Percentiles rank a stretch among this genome's conserved stretches.
Conservation (phyloP, 2,329 filamentous ascomycete genomes). For the Diaporthe citri region DNA sequence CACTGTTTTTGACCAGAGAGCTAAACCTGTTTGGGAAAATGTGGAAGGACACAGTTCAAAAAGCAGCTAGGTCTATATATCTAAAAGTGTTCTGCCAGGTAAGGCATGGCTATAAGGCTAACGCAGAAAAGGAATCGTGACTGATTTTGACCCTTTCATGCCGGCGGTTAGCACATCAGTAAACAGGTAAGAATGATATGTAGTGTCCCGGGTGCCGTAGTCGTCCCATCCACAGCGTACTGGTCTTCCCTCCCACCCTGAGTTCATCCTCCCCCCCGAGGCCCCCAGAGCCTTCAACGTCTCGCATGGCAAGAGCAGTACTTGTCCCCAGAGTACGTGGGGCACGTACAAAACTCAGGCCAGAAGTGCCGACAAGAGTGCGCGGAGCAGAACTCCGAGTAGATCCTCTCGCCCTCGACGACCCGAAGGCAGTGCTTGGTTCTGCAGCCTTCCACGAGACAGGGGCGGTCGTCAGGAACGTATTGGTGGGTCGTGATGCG, state of each 20-base stretch:
- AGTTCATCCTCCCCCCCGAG: background rate
- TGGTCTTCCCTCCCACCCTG: background rate
- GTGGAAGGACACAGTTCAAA: background rate
- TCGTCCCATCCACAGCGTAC: background rate
- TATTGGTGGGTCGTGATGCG: background rate
- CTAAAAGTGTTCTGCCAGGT: background rate
- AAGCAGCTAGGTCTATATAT: background rate
- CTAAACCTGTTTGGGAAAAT: too few species aligned
- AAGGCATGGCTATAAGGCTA: background rate
- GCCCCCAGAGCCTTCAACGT: background rate
- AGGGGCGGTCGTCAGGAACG: background rate
- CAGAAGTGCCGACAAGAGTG: background rate
- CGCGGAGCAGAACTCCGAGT: background rate
- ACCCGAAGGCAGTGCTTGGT: background rate
- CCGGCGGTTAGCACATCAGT: background rate
- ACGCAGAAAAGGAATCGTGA: background rate
- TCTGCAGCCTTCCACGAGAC: background rate
- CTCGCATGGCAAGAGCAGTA: constrained; percentile 3
- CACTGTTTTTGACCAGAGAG: too few species aligned
- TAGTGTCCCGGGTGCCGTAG: background rate
- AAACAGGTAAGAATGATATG: background rate
- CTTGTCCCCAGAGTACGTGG: background rate
- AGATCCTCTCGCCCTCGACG: background rate
- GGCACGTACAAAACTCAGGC: background rate
- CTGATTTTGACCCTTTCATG: too few species aligned